Base-by-base conservation (phyloP, 148 eudicot species). In the Rhododendron molle region DNA sequence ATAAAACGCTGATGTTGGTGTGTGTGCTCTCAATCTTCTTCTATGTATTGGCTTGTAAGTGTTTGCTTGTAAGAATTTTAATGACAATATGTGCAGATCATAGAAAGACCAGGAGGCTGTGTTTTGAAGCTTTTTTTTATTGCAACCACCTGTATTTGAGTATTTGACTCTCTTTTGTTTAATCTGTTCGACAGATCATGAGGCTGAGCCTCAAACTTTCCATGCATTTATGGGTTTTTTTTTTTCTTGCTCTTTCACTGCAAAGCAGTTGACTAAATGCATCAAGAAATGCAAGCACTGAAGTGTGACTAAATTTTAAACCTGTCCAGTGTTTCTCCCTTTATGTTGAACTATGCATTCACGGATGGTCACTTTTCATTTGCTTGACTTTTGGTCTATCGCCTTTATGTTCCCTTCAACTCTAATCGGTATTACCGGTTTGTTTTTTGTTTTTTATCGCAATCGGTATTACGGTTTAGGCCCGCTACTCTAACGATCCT, bases 1-100 rank as follows among this genome's bases (percentile, higher is more conserved):
- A 52, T 16, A 38, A n/a, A 28, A 30, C 1, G 34, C n/a, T 21
- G 72, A 58, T 81, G 60, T n/a, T 11, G 58, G 44, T 36, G 52
- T 82, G 56, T 13, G 56, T 52, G 18, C 56, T 52, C 36, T 83
- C 77, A 67, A 67, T 83, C 85, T 69, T 82, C 50, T 82, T 62
- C 28, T 83, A 46, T 46, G 40, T 50, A 32, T 69, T 69, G 23
- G 34, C 32, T 82, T n/a, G 81, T 46, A 2, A 36, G 10, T n/a
- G 72, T 67, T n/a, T 67, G 72, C 72, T 67, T 69, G 74, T 69
- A 11, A 12, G 36, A 69, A 69, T 30, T 30, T 28, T 28, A 69
- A 28, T 69, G 36, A 69, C 34, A 69, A 26, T 28, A 30, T 69
- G 36, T 69, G 74, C 74, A 69, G 74, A 69, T 11, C 15, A 69